phyloP scores from a whole-genome alignment of 768 basidiomycete genomes.

The Amyloporia xantha region DNA sequence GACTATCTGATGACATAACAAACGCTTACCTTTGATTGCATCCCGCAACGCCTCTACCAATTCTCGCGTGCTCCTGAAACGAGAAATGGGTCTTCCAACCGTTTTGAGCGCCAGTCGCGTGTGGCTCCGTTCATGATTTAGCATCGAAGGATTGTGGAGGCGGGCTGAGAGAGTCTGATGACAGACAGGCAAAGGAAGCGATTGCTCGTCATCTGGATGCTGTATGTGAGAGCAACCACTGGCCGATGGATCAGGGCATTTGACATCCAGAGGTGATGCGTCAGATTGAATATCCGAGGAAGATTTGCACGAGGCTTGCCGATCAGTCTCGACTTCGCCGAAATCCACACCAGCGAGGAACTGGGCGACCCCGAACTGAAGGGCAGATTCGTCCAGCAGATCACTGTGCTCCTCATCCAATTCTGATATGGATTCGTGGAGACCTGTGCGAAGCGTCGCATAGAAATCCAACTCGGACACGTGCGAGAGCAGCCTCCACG shows the following conservation, averaged over 20 bases:
- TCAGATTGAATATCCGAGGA: neutral
- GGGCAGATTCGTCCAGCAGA: neutral
- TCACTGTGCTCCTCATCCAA: neutral
- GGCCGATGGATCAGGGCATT: neutral
- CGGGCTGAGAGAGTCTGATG: neutral
- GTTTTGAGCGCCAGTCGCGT: constrained; percentile 8
- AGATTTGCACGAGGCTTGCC: neutral
- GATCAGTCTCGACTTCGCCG: neutral
- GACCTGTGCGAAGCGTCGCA: neutral
- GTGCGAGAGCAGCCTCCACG: constrained; percentile 8
- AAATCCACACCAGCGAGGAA: neutral
- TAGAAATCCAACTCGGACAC: constrained; percentile 6
- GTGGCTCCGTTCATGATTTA: constrained; percentile 6
- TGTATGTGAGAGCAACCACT: neutral
- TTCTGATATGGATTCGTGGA: neutral
- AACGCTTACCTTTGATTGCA: constrained; percentile 7
- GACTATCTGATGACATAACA: neutral
- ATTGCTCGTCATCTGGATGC: too few relatives aligned
- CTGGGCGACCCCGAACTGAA: neutral
- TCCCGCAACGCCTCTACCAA: constrained; percentile 9
- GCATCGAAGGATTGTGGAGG: neutral
- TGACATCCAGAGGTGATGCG: neutral
- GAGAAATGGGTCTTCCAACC: constrained; percentile 6
- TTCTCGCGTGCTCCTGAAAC: constrained; percentile 7
- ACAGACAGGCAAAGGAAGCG: too few relatives aligned